A percentile compares a stretch with the other conserved stretches of the same genome.
These are phyloP conservation scores for Pythium plurisporium DNA, from an alignment of 352 stramenopile genomes.

Conservation along the genomic window DNA sequence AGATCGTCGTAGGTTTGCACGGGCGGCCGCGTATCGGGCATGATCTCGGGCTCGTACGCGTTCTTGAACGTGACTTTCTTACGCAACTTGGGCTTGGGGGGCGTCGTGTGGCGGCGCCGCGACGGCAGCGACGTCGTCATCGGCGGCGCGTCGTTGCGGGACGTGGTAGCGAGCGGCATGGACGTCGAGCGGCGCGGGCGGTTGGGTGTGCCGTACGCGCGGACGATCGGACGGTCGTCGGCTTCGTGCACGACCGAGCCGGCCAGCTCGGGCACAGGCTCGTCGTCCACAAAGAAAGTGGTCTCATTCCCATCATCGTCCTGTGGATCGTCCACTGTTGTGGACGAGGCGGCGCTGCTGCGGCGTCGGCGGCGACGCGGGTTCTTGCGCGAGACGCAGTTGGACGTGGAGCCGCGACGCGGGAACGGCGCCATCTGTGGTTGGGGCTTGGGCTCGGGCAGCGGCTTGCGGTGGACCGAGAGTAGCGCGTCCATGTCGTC, in stretches of 20 bases:
- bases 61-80: conserved; percentile 20
- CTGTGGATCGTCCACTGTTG: not conserved
- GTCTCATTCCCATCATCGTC: not conserved
- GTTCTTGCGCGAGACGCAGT: conserved; percentile 9
- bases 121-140: not conserved
- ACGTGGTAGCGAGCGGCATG: not conserved
- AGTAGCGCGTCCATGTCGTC: conserved; percentile 11
- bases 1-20: conserved; percentile 24
- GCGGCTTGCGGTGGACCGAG: conserved; percentile 2
- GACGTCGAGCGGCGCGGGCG: conserved; percentile 5
- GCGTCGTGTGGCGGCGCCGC: not conserved
- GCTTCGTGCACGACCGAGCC: not conserved
- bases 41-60: conserved; percentile 18
- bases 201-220: conserved; percentile 4
- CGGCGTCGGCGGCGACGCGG: conserved; percentile 6
- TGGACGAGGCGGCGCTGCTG: too few relatives aligned
- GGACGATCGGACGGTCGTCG: not conserved
- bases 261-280: not conserved
- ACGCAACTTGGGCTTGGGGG: not conserved
- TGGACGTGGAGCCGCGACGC: conserved; percentile 5
- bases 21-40: conserved; percentile 5
- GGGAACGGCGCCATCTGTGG: not conserved
- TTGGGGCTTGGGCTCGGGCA: not conserved
- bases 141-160: not conserved
- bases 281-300: conserved; percentile 7